Conservation (phyloP, 257 asterid genomes). For the Solanum chilense region DNA sequence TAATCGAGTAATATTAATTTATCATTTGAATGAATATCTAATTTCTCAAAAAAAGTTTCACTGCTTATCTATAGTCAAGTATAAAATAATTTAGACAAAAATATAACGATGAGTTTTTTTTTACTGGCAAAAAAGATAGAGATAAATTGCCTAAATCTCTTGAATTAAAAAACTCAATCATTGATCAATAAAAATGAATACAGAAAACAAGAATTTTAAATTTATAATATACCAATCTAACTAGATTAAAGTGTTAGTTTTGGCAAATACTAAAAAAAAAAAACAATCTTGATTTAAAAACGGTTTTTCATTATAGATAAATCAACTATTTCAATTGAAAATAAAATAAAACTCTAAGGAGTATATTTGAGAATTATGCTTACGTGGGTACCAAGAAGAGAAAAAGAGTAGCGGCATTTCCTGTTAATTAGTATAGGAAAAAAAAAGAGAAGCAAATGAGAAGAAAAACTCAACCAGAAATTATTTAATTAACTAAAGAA, state of each 20-base stretch:
- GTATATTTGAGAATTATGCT: neutral
- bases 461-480: neutral
- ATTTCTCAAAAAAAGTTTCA: neutral
- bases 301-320: neutral
- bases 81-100: neutral
- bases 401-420: constrained; percentile 67
- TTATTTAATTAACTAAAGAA: neutral
- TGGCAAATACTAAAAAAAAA: neutral
- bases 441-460: neutral
- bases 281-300: neutral
- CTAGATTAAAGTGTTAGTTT: neutral
- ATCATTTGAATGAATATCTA: neutral
- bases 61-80: neutral
- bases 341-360: neutral
- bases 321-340: neutral
- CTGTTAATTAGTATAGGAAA: constrained; percentile 15
- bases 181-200: neutral
- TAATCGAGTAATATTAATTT: neutral
- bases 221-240: neutral
- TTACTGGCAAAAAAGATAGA: neutral
- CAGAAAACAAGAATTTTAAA: neutral
- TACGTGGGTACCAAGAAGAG: constrained; percentile 83
- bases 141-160: neutral
- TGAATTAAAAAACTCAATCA: neutral
- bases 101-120: neutral